These are phyloP conservation scores for Avena eriantha DNA, from an alignment of 176 grass and related monocot genomes.

Conservation along the genomic window DNA sequence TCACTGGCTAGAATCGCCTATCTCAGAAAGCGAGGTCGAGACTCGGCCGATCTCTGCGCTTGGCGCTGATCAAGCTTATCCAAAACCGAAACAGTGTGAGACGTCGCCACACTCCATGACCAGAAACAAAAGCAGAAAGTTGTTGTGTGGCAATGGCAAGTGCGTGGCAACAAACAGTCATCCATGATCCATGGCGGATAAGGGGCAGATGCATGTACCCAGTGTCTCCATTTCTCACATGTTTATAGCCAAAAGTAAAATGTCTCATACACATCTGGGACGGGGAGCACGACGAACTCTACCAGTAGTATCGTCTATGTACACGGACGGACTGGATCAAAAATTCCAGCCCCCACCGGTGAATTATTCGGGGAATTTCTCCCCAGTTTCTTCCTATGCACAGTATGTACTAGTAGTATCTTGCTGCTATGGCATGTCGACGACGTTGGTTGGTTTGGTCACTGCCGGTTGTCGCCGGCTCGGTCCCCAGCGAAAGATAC, in stretches of 20 bases:
- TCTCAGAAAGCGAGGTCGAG: not conserved
- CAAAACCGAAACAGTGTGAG: not conserved
- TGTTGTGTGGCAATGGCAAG: not conserved
- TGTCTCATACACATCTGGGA: not conserved
- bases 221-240: constrained; percentile 13
- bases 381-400: not conserved
- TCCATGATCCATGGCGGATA: not conserved
- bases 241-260: constrained; percentile 12
- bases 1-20: too few relatives aligned
- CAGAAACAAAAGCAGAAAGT: not conserved
- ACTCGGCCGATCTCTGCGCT: not conserved
- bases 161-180: not conserved
- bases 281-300: too few relatives aligned
- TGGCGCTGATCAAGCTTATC: constrained; percentile 10
- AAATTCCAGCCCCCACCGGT: constrained; percentile 21
- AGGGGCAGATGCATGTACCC: not conserved
- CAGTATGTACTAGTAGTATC: not conserved
- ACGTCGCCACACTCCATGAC: not conserved
- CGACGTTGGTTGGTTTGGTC: not conserved
- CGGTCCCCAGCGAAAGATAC: constrained; percentile 61
- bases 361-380: not conserved
- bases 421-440: constrained; percentile 20
- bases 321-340: not conserved
- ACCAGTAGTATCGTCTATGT: too few relatives aligned
- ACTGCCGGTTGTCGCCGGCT: constrained; percentile 19